Conservation (phyloP, 2,329 filamentous ascomycete species). For the Leptographium galeiforme region DNA sequence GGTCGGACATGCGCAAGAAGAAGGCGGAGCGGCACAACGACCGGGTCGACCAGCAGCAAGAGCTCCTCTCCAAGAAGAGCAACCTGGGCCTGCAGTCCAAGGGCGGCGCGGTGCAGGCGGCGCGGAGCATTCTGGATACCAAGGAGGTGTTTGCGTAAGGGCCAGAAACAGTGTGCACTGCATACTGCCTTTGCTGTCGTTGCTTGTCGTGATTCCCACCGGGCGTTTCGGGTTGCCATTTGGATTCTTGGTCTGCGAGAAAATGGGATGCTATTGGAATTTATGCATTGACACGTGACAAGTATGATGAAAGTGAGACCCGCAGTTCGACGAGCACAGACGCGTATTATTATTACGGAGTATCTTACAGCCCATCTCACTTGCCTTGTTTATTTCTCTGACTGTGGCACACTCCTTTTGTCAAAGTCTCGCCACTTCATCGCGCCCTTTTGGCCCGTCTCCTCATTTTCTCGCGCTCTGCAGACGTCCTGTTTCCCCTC, state of each 20-base stretch:
- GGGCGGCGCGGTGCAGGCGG: constrained; percentile 43
- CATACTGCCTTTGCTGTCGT: background rate
- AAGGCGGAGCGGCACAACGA: constrained; percentile 69
- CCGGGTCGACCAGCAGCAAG: constrained; percentile 59
- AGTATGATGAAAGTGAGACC: too few relatives aligned
- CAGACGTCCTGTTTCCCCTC: background rate
- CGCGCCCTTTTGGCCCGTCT: background rate
- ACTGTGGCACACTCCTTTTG: background rate
- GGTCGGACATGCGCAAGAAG: constrained; percentile 62
- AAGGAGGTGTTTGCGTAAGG: constrained; percentile 59
- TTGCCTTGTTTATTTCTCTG: too few relatives aligned
- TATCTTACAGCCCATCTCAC: too few relatives aligned
- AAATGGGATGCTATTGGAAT: too few relatives aligned
- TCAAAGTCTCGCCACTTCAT: background rate
- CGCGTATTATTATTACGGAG: too few relatives aligned
- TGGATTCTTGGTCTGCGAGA: background rate
- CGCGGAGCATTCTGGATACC: constrained; percentile 61
- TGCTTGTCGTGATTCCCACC: background rate
- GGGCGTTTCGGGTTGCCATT: background rate
- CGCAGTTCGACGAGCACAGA: too few relatives aligned
- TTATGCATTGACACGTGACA: too few relatives aligned
- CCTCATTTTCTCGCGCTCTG: background rate
- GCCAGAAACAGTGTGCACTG: background rate
- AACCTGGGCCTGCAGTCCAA: constrained; percentile 61
- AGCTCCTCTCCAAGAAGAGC: constrained; percentile 60